Base-by-base conservation (phyloP, 2,329 filamentous ascomycete species). In the Aspergillus clavatus region DNA sequence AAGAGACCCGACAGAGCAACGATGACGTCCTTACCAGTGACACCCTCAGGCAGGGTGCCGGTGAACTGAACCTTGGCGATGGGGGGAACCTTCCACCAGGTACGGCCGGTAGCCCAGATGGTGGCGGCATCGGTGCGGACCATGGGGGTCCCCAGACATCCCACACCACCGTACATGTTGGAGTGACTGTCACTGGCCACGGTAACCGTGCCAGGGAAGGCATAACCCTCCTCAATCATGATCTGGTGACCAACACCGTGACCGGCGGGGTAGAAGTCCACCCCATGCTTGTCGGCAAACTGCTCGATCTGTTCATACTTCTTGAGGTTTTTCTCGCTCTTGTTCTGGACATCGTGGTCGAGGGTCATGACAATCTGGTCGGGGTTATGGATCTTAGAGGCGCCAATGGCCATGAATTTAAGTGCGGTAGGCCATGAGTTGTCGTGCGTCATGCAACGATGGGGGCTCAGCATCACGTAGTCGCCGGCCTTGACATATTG, bases 11-110 rank as follows among this genome's bases (percentile, higher is more conserved):
- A 94, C 1, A 97, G 77, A 0, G 89, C 87, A 21, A 96, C 80
- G 54, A 97, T 97, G 10, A 95, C 86, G 65, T 97, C 93, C 68
- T 98, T 97, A 23, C 89, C 91, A 0, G 86, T 89, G 1, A 95
- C 89, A 8, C 90, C 90, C 1, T 73, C 71, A 0, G 88, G 90
- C 5, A 95, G 72, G 0, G 80, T 68, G 5, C 89, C 90, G 0
- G 78, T 87, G 8, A 97, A 75, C 0, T 80, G 90, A 19, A 96
- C 80, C 68, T 86, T 84, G 1, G 86, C 87, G 22, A 95, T 80
- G 0, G 89, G 88, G 0, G 91, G 91, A 19, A 93, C 79, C 70
- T 94, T 87, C 82, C 82, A 95, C 89, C 89, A 96, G 0, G 86
- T 95, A 54, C 77, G 74, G 3, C 82, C 82, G 0, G 89, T 95